Percentiles rank a stretch among this genome's conserved stretches.
Conservation (phyloP, 2,329 filamentous ascomycete genomes). For the Septoria linicola region DNA sequence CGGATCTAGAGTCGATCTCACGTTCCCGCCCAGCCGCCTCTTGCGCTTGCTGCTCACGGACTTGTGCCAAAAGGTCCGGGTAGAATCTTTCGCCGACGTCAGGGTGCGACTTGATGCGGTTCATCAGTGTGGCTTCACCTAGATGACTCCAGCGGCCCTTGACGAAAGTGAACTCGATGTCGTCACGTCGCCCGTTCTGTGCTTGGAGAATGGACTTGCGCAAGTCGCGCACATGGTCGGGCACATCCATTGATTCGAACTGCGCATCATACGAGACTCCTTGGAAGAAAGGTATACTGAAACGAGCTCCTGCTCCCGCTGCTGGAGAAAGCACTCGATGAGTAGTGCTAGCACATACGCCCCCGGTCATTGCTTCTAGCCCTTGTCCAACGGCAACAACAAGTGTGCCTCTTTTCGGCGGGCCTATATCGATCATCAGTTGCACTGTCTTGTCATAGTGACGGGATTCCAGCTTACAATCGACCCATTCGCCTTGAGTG, state of each 20-base stretch:
- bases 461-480: slow-evolving; percentile 50
- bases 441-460: neutral
- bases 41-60: slow-evolving; percentile 43
- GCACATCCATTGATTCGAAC: slow-evolving; percentile 74
- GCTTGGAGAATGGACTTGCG: slow-evolving; percentile 57
- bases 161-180: slow-evolving; percentile 84
- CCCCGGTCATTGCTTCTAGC: slow-evolving; percentile 78
- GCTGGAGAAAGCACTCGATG: slow-evolving; percentile 76
- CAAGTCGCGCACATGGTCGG: slow-evolving; percentile 62
- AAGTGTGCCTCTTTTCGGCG: slow-evolving; percentile 71
- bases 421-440: slow-evolving; percentile 31
- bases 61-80: slow-evolving; percentile 45
- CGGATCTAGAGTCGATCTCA: neutral
- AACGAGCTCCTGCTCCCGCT: slow-evolving; percentile 69
- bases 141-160: slow-evolving; percentile 63
- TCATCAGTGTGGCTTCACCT: slow-evolving; percentile 80
- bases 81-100: slow-evolving; percentile 79
- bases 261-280: slow-evolving; percentile 75
- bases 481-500: slow-evolving; percentile 73
- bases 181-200: slow-evolving; percentile 60
- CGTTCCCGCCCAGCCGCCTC: slow-evolving; percentile 7
- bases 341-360: slow-evolving; percentile 77
- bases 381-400: slow-evolving; percentile 88
- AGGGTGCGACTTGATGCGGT: slow-evolving; percentile 80
- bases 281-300: slow-evolving; percentile 84